These are phyloP conservation scores for Gautieria morchelliformis DNA, from an alignment of 768 basidiomycete genomes.

Conservation along the genomic window DNA sequence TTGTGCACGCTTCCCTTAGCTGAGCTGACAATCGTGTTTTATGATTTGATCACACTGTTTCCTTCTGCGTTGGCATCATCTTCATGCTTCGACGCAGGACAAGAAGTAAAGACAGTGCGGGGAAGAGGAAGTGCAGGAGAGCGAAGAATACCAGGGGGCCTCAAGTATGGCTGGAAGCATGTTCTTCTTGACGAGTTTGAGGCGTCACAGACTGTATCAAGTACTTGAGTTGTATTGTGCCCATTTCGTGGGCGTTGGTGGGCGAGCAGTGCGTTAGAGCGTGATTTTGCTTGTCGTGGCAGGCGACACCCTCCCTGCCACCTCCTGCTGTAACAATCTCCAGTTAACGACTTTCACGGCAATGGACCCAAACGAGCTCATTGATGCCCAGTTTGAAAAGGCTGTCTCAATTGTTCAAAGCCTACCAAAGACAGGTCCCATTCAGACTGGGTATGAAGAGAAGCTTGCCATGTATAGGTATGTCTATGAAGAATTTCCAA, in stretches of 20 bases:
- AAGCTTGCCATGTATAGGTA: slow-evolving; percentile 91
- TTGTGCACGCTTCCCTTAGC: too few relatives aligned
- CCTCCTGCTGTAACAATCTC: background rate
- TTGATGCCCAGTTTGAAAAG: slow-evolving; percentile 82
- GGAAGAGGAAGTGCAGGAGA: background rate
- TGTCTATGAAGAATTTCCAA: slow-evolving; percentile 12
- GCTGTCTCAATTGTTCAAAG: slow-evolving; percentile 92
- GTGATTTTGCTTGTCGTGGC: background rate
- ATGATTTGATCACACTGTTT: background rate
- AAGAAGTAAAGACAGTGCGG: slow-evolving; percentile 2
- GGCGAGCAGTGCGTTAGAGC: background rate
- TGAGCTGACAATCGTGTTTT: background rate
- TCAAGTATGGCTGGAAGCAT: slow-evolving; percentile 57
- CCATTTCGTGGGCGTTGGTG: background rate
- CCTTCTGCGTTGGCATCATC: background rate
- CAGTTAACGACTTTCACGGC: background rate
- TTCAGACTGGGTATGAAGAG: slow-evolving; percentile 93
- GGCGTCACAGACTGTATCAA: background rate
- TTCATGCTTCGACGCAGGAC: background rate
- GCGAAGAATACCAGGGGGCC: slow-evolving; percentile 44
- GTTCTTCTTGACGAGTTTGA: background rate
- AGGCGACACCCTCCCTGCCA: background rate
- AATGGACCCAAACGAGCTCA: slow-evolving; percentile 59
- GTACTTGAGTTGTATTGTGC: background rate
- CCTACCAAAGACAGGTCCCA: slow-evolving; percentile 87